Conservation (phyloP, 495 filamentous ascomycete genomes). For the Neurospora sp. region DNA sequence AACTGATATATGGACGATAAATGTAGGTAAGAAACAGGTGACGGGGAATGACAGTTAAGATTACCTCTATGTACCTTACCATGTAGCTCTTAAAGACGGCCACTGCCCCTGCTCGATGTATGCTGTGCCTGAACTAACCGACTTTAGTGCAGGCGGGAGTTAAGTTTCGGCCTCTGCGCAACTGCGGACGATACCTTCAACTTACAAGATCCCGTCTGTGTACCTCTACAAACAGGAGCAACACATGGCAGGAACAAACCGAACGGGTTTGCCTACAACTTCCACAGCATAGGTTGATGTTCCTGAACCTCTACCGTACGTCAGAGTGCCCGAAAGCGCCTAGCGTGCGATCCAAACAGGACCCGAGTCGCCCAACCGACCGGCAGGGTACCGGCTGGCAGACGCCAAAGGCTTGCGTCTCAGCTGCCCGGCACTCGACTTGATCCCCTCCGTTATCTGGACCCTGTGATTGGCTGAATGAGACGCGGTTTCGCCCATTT, state of each 20-base stretch:
- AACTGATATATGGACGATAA: not conserved
- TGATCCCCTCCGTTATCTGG: slow-evolving; percentile 12
- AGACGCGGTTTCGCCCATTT: slow-evolving; percentile 25
- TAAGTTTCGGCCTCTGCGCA: not conserved
- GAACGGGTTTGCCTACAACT: not conserved
- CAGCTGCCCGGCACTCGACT: not conserved
- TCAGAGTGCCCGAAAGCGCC: not conserved
- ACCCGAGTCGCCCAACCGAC: not conserved
- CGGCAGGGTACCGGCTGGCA: not conserved
- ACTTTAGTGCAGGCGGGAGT: not conserved
- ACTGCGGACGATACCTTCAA: not conserved
- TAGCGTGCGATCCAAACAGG: not conserved
- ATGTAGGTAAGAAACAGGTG: not conserved
- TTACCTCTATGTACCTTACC: not conserved
- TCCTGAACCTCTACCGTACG: not conserved
- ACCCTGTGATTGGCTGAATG: slow-evolving; percentile 20
- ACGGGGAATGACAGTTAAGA: not conserved
- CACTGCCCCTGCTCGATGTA: not conserved
- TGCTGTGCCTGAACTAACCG: not conserved
- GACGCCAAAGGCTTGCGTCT: not conserved
- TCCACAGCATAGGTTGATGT: not conserved
- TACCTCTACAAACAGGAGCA: not conserved
- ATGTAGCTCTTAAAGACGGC: not conserved
- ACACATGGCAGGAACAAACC: not conserved
- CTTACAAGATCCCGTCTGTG: not conserved